Base-by-base conservation (phyloP, 768 basidiomycete species). In the Daedaleopsis sinensis region DNA sequence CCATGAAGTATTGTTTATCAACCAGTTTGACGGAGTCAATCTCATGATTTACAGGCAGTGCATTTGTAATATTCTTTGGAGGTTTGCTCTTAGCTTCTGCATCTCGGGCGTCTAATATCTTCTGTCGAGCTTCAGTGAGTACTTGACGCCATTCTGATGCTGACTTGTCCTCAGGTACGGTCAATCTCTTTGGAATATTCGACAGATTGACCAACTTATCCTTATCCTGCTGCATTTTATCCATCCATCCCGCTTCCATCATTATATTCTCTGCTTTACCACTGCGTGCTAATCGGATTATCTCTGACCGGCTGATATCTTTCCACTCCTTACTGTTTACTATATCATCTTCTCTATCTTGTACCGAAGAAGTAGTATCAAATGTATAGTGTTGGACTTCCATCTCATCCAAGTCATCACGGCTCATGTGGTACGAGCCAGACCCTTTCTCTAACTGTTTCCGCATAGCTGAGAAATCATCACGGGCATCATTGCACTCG, bases 401-500 rank as follows among this genome's bases (percentile, higher is more conserved):
- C 13, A 43, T 43, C 12, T 43, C 42, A 43, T 52, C 51, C 51
- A 52, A 32, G 51, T 52, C 39, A 43, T 44, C 39, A 38, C 42
- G 15, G 11, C 19, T 24, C 1, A 24, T 27, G 32, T n/a, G n/a
- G n/a, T 42, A 23, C 24, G 39, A n/a, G 12, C 42, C 42, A 43
- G 21, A 15, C 6, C 42, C 23, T 18, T 52, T 43, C 6, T 15
- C 18, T 23, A 39, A 32, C 19, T 46, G 24, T 43, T 51, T 55
- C 21, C 54, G 9, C 16, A 46, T 13, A 6, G 42, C 52, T 38
- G 52, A 50, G 35, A 55, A 61, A 24, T 55, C 53, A 43, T 61
- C 59, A 16, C 59, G 8, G 15, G 46, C 37, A 54, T 61, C 59
- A 61, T 55, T 55, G 47, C 59, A 61, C 47, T 61, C 59, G 51